Conservation (phyloP, 257 asterid genomes). For the Plantago ovata region DNA sequence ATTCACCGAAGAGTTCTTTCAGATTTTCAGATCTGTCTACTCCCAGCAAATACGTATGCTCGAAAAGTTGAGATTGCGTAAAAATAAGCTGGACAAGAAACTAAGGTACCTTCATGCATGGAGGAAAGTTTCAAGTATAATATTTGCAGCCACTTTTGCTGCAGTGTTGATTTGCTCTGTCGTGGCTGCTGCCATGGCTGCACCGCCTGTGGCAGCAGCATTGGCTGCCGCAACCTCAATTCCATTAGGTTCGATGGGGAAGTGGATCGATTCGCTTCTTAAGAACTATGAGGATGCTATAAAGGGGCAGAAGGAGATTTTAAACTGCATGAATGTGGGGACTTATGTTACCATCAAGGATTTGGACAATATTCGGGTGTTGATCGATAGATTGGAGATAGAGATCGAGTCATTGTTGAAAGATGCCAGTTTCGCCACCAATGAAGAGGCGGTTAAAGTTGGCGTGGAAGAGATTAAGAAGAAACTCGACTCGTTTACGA, state of each 20-base stretch:
- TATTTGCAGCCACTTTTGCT: slow-evolving; percentile 54
- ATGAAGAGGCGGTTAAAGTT: slow-evolving; percentile 26
- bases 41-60: slow-evolving; percentile 65
- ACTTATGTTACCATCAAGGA: slow-evolving; percentile 47
- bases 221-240: slow-evolving; percentile 58
- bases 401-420: slow-evolving; percentile 34
- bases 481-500: slow-evolving; percentile 38
- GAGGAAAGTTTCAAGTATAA: slow-evolving; percentile 70
- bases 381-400: slow-evolving; percentile 34
- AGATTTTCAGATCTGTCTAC: slow-evolving; percentile 51
- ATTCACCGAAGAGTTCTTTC: slow-evolving; percentile 68
- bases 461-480: slow-evolving; percentile 46
- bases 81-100: slow-evolving; percentile 69
- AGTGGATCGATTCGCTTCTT: slow-evolving; percentile 53
- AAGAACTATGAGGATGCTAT: slow-evolving; percentile 43
- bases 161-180: slow-evolving; percentile 63
- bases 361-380: slow-evolving; percentile 39
- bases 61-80: slow-evolving; percentile 55
- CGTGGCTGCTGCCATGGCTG: slow-evolving; percentile 76
- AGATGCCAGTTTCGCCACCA: slow-evolving; percentile 29
- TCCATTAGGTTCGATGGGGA: slow-evolving; percentile 60
- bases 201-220: slow-evolving; percentile 62
- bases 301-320: slow-evolving; percentile 47
- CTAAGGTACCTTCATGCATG: slow-evolving; percentile 49
- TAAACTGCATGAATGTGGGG: slow-evolving; percentile 43